Base-by-base conservation (phyloP, 768 basidiomycete species). In the Lyophyllum shimeji region DNA sequence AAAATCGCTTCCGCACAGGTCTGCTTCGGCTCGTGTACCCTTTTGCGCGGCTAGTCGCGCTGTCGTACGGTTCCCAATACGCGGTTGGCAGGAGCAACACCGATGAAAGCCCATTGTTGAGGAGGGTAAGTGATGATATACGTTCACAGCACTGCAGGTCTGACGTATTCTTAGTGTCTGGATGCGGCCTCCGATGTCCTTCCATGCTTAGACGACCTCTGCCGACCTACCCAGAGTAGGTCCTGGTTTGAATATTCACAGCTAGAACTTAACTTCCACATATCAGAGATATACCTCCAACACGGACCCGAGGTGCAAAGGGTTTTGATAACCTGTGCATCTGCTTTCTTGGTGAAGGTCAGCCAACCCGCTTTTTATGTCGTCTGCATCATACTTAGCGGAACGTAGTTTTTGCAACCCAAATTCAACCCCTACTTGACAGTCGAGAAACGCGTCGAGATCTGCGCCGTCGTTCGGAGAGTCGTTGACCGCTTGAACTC, bases 301-400 rank as follows among this genome's bases (percentile, higher is more conserved):
- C 87, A 89, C 64, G 90, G 89, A 0, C 89, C 90, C 1, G 90
- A 91, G 65, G 85, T 87, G 0, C 86, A 92, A 60, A 86, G 84
- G 57, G 85, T 93, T 7, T 90, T 93, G 61, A 79, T 85, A 21
- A 89, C 86, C 0, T 93, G 92, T 58, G 90, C 91, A 9, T 84
- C 86, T 8, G 86, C 90, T 1, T 93, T 93, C 75, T 75, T 94
- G 15, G 80, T 94, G 60, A 93, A 93, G 77, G 88, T 86, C 65
- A 47, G 71, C 25, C 52, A 50, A 18, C 17, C 34, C n/a, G 3
- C 20, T 40, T n/a, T 17, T n/a, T 45, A 6, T 17, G 6, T 15
- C 23, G 21, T 17, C 7, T 42, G 24, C 39, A 24, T 39, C 46
- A 20, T 57, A 31, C 48, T 46, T 23, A 15, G 17, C 21, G 4